phyloP scores from a whole-genome alignment of 2,329 filamentous ascomycete species.

The Claviceps sp. region DNA sequence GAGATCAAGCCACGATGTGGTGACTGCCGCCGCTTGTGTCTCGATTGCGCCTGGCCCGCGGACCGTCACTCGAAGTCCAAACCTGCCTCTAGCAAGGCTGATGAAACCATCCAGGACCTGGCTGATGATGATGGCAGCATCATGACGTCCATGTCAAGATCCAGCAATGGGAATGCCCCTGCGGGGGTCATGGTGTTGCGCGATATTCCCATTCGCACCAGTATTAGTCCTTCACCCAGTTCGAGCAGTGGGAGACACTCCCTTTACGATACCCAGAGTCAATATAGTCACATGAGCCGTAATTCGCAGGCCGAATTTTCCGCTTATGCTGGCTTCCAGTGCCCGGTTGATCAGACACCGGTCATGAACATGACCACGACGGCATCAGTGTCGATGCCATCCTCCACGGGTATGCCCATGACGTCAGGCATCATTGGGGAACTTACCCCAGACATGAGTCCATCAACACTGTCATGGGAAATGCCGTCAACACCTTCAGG shows the following conservation, averaged over 20 bases:
- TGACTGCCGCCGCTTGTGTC: conserved; percentile 22
- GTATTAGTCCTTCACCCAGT: conserved; percentile 11
- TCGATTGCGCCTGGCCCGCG: conserved; percentile 19
- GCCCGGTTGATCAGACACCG: conserved; percentile 2
- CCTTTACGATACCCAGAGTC: conserved; percentile 9
- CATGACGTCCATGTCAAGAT: not conserved
- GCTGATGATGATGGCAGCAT: not conserved
- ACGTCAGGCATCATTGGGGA: conserved; percentile 6
- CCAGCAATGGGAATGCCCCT: not conserved
- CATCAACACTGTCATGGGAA: conserved; percentile 12
- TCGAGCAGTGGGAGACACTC: conserved; percentile 6
- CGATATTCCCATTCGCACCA: conserved; percentile 12
- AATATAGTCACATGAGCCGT: conserved; percentile 4
- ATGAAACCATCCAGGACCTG: conserved; percentile 3
- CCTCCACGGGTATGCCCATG: conserved; percentile 1
- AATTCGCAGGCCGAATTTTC: not conserved
- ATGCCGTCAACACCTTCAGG: conserved; percentile 9
- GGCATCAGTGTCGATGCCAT: conserved; percentile 3
- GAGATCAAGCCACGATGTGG: conserved; percentile 29
- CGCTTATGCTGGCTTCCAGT: conserved; percentile 3
- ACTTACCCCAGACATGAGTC: conserved; percentile 9
- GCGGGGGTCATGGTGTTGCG: conserved; percentile 2
- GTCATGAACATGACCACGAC: conserved; percentile 3
- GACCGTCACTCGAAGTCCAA: conserved; percentile 12
- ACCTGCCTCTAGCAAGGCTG: conserved; percentile 2